Conservation (phyloP, 495 filamentous ascomycete species). For the Evansstolkia leycettana region DNA sequence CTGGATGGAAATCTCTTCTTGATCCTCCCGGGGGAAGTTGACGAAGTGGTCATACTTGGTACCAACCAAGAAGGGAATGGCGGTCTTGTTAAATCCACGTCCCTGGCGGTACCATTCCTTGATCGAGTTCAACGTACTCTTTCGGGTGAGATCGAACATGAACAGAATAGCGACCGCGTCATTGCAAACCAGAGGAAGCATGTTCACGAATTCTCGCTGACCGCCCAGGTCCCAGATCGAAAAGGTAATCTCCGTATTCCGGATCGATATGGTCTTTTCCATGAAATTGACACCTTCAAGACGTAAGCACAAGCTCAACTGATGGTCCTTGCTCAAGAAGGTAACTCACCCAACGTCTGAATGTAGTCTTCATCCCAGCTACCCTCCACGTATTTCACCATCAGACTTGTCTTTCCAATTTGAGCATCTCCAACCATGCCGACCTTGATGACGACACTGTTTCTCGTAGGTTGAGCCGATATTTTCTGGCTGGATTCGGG, state of each 20-base stretch:
- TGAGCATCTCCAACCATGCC: slow-evolving; percentile 99
- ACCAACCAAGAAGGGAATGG: slow-evolving; percentile 90
- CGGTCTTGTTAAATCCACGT: slow-evolving; percentile 97
- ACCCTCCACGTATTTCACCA: slow-evolving; percentile 99
- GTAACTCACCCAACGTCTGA: slow-evolving; percentile 71
- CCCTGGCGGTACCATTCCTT: slow-evolving; percentile 99
- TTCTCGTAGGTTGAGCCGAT: slow-evolving; percentile 41
- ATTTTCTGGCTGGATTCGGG: slow-evolving; percentile 32
- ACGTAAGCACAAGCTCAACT: neutral
- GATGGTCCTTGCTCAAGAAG: too few relatives aligned
- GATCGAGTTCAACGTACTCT: slow-evolving; percentile 96
- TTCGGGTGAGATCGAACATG: slow-evolving; percentile 97
- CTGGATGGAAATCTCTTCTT: slow-evolving; percentile 95
- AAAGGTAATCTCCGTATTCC: slow-evolving; percentile 99
- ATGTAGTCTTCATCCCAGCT: slow-evolving; percentile 99
- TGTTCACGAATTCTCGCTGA: slow-evolving; percentile 98
- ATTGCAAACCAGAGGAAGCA: slow-evolving; percentile 97
- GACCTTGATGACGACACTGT: slow-evolving; percentile 96
- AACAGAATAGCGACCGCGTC: slow-evolving; percentile 97
- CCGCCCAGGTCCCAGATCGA: slow-evolving; percentile 98
- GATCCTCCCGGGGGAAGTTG: slow-evolving; percentile 92
- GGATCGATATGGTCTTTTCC: slow-evolving; percentile 99
- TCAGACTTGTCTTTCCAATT: slow-evolving; percentile 96
- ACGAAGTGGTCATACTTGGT: slow-evolving; percentile 99
- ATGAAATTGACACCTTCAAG: slow-evolving; percentile 86